Percentiles rank a stretch among this genome's conserved stretches.
These are phyloP conservation scores for Kluyveromyces sp. DNA, from an alignment of 1,139 yeast species.

Conservation along the genomic window DNA sequence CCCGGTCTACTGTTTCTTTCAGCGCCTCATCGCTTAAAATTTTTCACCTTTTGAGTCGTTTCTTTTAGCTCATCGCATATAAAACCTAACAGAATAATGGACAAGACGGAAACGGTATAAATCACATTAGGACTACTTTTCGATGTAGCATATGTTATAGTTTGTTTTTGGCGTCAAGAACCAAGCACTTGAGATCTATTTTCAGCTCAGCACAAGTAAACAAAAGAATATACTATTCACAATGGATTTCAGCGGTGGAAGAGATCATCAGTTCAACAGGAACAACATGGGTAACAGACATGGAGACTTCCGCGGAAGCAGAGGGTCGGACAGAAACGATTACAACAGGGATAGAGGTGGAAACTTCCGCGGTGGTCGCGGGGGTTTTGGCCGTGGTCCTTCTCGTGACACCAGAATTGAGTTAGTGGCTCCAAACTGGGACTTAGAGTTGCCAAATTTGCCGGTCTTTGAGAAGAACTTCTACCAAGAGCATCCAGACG, in stretches of 20 bases:
- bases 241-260: conserved; percentile 23
- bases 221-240: conserved; percentile 1
- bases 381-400: conserved; percentile 44
- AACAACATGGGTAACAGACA: conserved; percentile 33
- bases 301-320: conserved; percentile 36
- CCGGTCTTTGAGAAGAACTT: conserved; percentile 95
- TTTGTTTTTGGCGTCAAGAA: too few relatives aligned
- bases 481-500: conserved; percentile 77
- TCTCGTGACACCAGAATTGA: conserved; percentile 24
- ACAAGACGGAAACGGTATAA: not conserved
- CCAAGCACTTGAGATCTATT: not conserved
- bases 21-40: not conserved
- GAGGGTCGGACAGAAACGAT: conserved; percentile 36
- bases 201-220: not conserved
- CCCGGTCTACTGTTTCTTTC: not conserved
- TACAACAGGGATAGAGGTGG: conserved; percentile 30
- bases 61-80: not conserved
- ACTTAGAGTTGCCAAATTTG: conserved; percentile 47
- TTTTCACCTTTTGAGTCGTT: not conserved
- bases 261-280: conserved; percentile 33
- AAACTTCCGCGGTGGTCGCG: conserved; percentile 28
- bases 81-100: not conserved
- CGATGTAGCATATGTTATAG: too few relatives aligned
- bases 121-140: too few relatives aligned
- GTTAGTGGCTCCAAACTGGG: conserved; percentile 72